These are phyloP conservation scores for Euptelea pleiosperma DNA, from an alignment of 164 flowering plant species.

Conservation along the genomic window DNA sequence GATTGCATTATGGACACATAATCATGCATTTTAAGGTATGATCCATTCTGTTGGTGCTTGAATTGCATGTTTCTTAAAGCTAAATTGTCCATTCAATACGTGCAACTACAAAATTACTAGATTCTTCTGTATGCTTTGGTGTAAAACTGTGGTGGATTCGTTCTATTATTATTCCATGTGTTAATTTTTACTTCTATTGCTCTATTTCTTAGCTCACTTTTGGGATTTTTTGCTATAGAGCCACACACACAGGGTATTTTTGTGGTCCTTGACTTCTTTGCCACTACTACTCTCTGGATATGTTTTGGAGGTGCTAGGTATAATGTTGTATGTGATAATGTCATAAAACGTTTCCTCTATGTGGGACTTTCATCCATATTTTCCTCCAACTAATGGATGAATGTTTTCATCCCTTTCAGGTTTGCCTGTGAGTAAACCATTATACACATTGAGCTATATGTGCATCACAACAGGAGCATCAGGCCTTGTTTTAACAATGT, in stretches of 20 bases:
- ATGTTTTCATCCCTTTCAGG: conserved; percentile 33
- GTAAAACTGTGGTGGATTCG: background rate
- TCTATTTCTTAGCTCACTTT: conserved; percentile 9
- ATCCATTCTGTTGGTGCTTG: background rate
- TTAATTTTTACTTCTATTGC: conserved; percentile 4
- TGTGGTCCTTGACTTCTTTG: conserved; percentile 50
- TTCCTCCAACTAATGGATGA: background rate
- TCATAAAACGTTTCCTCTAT: background rate
- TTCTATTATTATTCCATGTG: background rate
- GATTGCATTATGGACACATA: conserved; percentile 72
- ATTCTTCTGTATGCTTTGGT: background rate
- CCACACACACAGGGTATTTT: conserved; percentile 36
- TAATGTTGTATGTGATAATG: background rate
- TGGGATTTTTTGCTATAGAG: conserved; percentile 30
- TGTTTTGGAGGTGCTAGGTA: conserved; percentile 48
- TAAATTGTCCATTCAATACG: background rate
- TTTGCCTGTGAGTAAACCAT: conserved; percentile 59
- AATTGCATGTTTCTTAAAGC: no score
- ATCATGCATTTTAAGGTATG: conserved; percentile 56
- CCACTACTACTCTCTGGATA: conserved; percentile 46
- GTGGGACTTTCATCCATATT: background rate
- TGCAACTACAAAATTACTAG: background rate
- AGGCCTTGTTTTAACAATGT: conserved; percentile 52
- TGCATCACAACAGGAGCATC: conserved; percentile 69
- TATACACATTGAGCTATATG: conserved; percentile 76